Conservation (phyloP, 352 stramenopile genomes). For the Phytophthora melonis region DNA sequence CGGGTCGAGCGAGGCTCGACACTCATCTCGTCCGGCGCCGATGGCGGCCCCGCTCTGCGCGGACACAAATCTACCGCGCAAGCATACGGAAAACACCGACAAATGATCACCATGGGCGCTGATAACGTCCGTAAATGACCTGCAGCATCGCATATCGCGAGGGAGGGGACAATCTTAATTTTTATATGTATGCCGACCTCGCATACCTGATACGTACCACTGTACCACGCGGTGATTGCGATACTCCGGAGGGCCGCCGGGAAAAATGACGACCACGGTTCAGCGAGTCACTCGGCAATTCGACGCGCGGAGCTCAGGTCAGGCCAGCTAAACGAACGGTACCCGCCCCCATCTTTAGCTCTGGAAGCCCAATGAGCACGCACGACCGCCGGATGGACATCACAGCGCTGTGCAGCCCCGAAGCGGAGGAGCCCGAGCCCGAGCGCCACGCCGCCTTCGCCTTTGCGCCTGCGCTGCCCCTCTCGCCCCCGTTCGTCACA, state of each 20-base stretch:
- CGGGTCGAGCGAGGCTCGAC: no score
- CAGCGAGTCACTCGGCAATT: slow-evolving; percentile 32
- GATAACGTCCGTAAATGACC: slow-evolving; percentile 1
- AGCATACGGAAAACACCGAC: slow-evolving; percentile 27
- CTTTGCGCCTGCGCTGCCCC: slow-evolving; percentile 13
- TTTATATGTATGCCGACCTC: slow-evolving; percentile 2
- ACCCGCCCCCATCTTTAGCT: background rate
- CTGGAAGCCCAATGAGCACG: slow-evolving; percentile 10
- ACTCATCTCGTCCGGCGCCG: slow-evolving; percentile 10
- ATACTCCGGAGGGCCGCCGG: slow-evolving; percentile 1
- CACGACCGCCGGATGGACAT: slow-evolving; percentile 52
- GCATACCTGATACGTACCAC: slow-evolving; percentile 1
- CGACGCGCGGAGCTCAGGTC: slow-evolving; percentile 12
- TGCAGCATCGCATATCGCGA: background rate
- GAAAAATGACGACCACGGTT: slow-evolving; percentile 30
- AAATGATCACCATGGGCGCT: slow-evolving; percentile 11
- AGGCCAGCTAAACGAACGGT: background rate
- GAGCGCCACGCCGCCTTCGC: background rate
- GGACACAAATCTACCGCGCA: slow-evolving; percentile 14
- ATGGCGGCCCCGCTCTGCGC: slow-evolving; percentile 1
- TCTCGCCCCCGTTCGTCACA: slow-evolving; percentile 25
- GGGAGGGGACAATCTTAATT: background rate
- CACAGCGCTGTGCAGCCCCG: slow-evolving; percentile 29
- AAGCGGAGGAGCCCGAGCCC: slow-evolving; percentile 9
- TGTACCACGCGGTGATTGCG: slow-evolving; percentile 12